Base-by-base conservation (phyloP, 1,139 yeast genomes). In the Eremothecium coryli region DNA sequence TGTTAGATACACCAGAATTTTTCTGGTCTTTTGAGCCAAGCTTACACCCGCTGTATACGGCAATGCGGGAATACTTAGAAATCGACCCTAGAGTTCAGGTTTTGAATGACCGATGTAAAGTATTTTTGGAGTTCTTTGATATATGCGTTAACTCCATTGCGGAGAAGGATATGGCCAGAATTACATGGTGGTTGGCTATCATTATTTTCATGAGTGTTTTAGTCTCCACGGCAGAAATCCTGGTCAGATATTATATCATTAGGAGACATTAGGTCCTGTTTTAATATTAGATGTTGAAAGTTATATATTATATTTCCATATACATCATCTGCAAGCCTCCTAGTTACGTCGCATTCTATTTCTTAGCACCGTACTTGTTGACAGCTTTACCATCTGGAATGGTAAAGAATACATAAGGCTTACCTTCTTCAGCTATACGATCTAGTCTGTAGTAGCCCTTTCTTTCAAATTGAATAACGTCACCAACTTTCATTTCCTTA, bases 11-110 rank as follows among this genome's bases (percentile, higher is more conserved):
- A 0, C 98, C 98, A 0, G 95, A 84, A 39, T 86, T 85, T 51
- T 90, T 90, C 57, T 90, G 98, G 98, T 82, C 90, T 17, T 74
- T 81, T 42, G 98, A 90, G 58, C 98, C 98, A 3, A 88, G 95
- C 23, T 68, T 90, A 43, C 93, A 88, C 55, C 97, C 97, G 2
- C 64, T 90, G 32, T 90, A 90, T 57, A 70, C 72, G 24, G 97
- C 96, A 0, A 81, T 88, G 38, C 63, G 96, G 38, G 97, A 90
- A 46, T 90, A 90, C 52, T 65, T 90, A 40, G 98, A 90, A 58
- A 86, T 90, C 43, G 97, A 88, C 52, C 95, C 84, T 58, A 66
- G 98, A 39, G 95, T 88, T 11, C 86, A 84, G 52, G 95, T 90
- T 4, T 68, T 90, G 35, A 90, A 90, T 51, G 96, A 90, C 56